Conservation (phyloP, 225 moss, liverwort and hornwort species). For the Sphagnum contortum region DNA sequence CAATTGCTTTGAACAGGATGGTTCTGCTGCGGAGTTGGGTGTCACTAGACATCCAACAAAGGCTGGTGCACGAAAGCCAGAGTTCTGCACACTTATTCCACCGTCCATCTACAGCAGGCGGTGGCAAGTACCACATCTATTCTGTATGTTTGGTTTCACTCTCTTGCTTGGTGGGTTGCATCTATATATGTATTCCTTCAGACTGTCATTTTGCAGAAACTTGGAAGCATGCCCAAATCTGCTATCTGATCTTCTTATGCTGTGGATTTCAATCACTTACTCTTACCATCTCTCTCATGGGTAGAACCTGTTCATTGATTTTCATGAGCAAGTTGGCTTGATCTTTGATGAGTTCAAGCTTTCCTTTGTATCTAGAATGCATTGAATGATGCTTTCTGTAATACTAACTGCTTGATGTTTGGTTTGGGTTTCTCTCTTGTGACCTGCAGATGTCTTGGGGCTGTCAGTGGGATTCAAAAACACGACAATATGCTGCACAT, state of each 20-base stretch:
- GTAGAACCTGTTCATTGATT: no score
- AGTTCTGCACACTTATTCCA: conserved; percentile 53
- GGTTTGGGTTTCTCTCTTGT: neutral
- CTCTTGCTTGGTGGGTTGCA: no score
- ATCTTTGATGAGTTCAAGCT: no score
- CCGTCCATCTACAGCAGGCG: conserved; percentile 76
- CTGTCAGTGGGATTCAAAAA: conserved; percentile 50
- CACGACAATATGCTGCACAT: conserved; percentile 45
- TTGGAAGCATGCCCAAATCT: no score
- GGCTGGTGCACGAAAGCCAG: conserved; percentile 59
- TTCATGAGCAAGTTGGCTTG: no score
- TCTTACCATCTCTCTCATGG: no score
- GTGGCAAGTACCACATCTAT: conserved; percentile 92
- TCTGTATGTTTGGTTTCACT: conserved; percentile 18
- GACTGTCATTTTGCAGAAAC: neutral
- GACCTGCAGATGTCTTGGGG: conserved; percentile 67
- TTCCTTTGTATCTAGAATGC: no score
- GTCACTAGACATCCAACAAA: conserved; percentile 61
- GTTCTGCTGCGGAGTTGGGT: conserved; percentile 75
- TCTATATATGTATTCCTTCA: neutral
- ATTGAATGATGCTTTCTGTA: no score
- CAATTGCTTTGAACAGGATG: conserved; percentile 39
- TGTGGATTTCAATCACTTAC: no score
- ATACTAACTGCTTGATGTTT: no score
- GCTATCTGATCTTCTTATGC: no score